These are phyloP conservation scores for Amaranthus hypochondriacus DNA, from an alignment of 148 eudicot species.

Conservation along the genomic window DNA sequence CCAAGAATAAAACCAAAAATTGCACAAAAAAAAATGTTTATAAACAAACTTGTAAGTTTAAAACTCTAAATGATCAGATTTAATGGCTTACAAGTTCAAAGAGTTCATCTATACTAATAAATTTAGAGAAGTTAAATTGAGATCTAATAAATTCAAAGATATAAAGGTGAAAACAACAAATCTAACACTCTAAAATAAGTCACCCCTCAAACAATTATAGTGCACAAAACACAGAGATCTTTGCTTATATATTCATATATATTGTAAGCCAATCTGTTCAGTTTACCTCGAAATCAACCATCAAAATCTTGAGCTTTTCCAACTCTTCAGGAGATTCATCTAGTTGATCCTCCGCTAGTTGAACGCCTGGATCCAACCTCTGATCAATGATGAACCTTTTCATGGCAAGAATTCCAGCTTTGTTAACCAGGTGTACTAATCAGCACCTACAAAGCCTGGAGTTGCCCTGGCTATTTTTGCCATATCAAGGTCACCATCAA, in stretches of 20 bases:
- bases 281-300: constrained; percentile 81
- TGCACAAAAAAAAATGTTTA: background rate
- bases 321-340: constrained; percentile 50
- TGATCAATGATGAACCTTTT: constrained; percentile 48
- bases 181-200: too few species aligned
- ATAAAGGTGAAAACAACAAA: background rate
- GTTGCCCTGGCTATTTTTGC: constrained; percentile 68
- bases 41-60: too few species aligned
- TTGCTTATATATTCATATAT: too few species aligned
- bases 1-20: constrained; percentile 26
- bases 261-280: background rate
- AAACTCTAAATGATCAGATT: background rate
- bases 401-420: constrained; percentile 86
- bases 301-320: constrained; percentile 51
- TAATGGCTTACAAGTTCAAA: background rate
- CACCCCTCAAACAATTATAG: too few species aligned
- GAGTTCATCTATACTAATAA: background rate
- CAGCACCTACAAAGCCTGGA: constrained; percentile 95
- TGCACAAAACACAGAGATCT: background rate
- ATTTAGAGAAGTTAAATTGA: background rate
- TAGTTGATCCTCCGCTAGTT: constrained; percentile 52
- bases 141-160: background rate
- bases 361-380: constrained; percentile 32
- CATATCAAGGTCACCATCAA: constrained; percentile 66
- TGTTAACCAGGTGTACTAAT: constrained; percentile 55